Evolutionary conservation across 2,329 filamentous ascomycete species (phyloP).

Genomic region (Graphium sp.): DNA sequence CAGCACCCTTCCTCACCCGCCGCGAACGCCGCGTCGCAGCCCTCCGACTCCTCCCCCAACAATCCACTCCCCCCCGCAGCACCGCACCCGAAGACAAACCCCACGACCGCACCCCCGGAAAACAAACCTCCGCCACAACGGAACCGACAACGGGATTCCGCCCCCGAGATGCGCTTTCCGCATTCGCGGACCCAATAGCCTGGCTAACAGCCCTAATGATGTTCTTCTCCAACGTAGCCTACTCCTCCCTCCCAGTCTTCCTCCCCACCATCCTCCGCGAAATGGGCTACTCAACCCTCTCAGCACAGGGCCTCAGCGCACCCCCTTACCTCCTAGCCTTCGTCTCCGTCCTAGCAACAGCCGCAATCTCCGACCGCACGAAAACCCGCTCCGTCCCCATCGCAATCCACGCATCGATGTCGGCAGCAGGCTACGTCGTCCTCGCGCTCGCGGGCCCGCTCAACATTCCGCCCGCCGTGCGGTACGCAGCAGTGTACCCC

Average conservation of each 20-base stretch:
- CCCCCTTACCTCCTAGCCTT: slow-evolving; percentile 72
- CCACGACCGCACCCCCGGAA: slow-evolving; percentile 11
- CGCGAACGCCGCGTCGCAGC: slow-evolving; percentile 55
- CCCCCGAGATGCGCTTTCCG: slow-evolving; percentile 39
- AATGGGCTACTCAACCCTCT: slow-evolving; percentile 54
- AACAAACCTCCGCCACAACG: slow-evolving; percentile 5
- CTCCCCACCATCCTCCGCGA: slow-evolving; percentile 63
- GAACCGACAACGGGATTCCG: slow-evolving; percentile 10
- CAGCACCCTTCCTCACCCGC: slow-evolving; percentile 43
- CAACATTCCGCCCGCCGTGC: slow-evolving; percentile 24
- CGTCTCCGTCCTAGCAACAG: slow-evolving; percentile 51
- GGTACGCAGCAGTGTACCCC: slow-evolving; percentile 65
- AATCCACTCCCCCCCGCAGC: neutral
- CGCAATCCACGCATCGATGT: slow-evolving; percentile 51
- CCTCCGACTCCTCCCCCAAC: slow-evolving; percentile 43
- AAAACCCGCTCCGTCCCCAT: slow-evolving; percentile 49
- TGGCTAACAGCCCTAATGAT: slow-evolving; percentile 72
- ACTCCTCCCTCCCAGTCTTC: slow-evolving; percentile 76
- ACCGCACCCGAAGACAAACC: slow-evolving; percentile 10
- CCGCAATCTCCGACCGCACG: slow-evolving; percentile 52
- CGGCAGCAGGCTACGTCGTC: slow-evolving; percentile 39
- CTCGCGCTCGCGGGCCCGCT: slow-evolving; percentile 40
- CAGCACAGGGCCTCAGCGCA: slow-evolving; percentile 62
- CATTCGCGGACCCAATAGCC: slow-evolving; percentile 47
- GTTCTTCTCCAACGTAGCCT: slow-evolving; percentile 77